Percentiles rank a stretch among this genome's conserved stretches.
Conservation (phyloP, 257 asterid species). For the Solanum etuberosum region DNA sequence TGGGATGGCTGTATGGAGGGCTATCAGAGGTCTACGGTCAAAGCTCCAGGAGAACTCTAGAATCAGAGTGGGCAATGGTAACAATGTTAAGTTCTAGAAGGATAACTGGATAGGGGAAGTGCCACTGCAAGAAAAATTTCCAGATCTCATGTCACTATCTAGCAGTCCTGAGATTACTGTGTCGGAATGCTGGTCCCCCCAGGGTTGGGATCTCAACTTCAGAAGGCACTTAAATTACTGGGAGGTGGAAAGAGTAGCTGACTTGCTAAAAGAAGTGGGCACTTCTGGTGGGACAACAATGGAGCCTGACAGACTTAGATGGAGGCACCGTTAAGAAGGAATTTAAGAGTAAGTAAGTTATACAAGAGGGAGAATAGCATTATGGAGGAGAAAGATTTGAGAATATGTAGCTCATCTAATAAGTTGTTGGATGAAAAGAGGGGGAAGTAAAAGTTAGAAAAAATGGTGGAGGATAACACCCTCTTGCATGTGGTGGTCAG, state of each 20-base stretch:
- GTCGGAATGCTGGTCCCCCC: not conserved
- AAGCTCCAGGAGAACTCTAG: not conserved
- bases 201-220: not conserved
- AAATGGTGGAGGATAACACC: not conserved
- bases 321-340: not conserved
- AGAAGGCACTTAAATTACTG: not conserved
- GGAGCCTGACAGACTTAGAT: not conserved
- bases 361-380: not conserved
- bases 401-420: not conserved
- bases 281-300: not conserved
- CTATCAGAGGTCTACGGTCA: not conserved
- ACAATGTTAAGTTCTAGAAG: not conserved
- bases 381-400: not conserved
- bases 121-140: not conserved
- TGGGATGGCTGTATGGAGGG: not conserved
- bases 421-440: not conserved
- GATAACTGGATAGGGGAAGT: not conserved
- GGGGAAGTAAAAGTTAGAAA: not conserved
- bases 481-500: not conserved
- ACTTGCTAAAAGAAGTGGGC: not conserved
- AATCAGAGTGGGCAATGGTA: not conserved
- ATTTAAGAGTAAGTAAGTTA: not conserved
- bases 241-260: not conserved
- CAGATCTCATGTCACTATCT: not conserved
- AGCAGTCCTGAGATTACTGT: not conserved